Evolutionary conservation across 2,329 filamentous ascomycete genomes (phyloP), one percentile per base, ranked within the genome.

Genomic region (Penicillium thymicola): DNA sequence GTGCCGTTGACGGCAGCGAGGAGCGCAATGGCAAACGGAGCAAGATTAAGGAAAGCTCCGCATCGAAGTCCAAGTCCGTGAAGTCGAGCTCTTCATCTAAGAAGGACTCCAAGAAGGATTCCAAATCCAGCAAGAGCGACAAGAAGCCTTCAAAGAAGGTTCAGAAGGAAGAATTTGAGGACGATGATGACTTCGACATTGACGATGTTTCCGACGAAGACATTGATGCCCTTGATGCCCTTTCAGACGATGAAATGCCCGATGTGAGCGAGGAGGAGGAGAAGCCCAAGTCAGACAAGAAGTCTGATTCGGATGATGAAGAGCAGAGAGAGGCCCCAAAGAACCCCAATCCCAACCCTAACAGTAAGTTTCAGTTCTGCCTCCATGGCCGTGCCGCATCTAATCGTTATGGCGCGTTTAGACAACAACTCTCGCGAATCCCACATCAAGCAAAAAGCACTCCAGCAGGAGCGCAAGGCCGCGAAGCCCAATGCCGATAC

Each of bases 401-500:
- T 61, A 59, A 62, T 54, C 27, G 43, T 54, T 47, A 49, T 53
- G 40, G 45, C 28, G 57, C 45, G 42, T 52, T 18, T 54, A 85
- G 86, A 85, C 38, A 41, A 41, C 73, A 89, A 82, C 9, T 87
- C 85, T 11, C 88, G 87, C 70, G 94, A 99, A 81, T 87, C 92
- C 23, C 94, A 97, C 74, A 86, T 87, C 48, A 96, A 96, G 75
- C 94, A 99, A 77, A 96, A 93, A 76, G 88, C 88, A 61, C 81
- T 97, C 49, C 88, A 86, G 25, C 88, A 87, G 69, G 93, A 97
- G 72, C 90, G 95, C 65, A 97, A 92, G 80, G 88, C 90, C 37
- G 88, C 89, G 42, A 97, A 97, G 78, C 94, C 94, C 25, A 87
- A 97, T 65, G 92, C 93, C 70, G 92, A 97, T 72, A 85, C 89